A percentile compares a stretch with the other conserved stretches of the same genome.
Evolutionary conservation across 257 asterid genomes (phyloP).

Genomic region (Solanum bulbocastanum): DNA sequence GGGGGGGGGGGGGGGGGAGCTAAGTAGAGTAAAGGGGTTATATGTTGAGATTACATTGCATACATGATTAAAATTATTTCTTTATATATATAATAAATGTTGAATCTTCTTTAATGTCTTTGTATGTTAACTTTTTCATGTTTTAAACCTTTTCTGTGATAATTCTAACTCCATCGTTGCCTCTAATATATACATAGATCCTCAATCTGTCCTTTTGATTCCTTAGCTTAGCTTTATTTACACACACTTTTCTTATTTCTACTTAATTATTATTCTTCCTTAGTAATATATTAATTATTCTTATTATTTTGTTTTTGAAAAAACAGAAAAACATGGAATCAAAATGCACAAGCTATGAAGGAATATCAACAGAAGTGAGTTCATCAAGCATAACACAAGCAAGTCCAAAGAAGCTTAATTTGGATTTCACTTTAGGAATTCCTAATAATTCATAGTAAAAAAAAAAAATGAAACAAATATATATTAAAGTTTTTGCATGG

Average conservation of each 20-base stretch:
- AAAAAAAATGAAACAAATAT: not conserved
- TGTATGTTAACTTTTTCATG: not conserved
- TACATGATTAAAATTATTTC: not conserved
- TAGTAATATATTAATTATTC: not conserved
- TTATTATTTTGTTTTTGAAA: not conserved
- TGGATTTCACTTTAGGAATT: conserved; percentile 74
- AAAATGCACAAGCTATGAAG: conserved; percentile 47
- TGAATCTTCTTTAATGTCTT: not conserved
- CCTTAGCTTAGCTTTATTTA: not conserved
- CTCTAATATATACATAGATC: not conserved
- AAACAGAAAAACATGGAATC: conserved; percentile 43
- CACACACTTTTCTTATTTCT: not conserved
- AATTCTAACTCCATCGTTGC: not conserved
- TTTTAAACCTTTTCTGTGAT: not conserved
- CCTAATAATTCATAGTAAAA: conserved; percentile 8
- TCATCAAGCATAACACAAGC: conserved; percentile 57
- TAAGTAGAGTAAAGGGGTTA: not conserved
- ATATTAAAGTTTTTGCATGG: not conserved
- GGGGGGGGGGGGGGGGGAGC: rapidly evolving
- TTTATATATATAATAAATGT: not conserved
- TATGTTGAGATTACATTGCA: not conserved
- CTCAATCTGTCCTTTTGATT: not conserved
- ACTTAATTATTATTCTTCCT: not conserved
- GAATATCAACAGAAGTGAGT: conserved; percentile 66
- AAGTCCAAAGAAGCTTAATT: conserved; percentile 68